phyloP scores from a whole-genome alignment of 1,284 basidiomycete genomes.

The Moesziomyces globuligerus region DNA sequence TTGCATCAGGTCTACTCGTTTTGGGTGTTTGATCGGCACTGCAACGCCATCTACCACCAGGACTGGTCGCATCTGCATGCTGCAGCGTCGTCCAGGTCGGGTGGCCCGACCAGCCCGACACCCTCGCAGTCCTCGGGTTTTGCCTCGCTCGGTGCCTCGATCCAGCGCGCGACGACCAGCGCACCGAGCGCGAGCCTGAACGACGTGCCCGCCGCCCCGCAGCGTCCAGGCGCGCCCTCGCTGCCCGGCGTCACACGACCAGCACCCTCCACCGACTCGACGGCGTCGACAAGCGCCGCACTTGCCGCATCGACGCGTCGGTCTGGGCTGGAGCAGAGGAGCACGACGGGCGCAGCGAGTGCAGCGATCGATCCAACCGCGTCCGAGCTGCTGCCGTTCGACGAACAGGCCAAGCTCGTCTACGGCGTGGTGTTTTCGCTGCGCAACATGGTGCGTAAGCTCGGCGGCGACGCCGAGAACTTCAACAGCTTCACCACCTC shows the following conservation, averaged over 20 bases:
- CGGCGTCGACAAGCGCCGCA: slow-evolving; percentile 1
- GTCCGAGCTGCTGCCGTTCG: slow-evolving; percentile 74
- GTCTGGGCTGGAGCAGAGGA: slow-evolving; percentile 2
- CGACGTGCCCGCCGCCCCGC: slow-evolving; percentile 17
- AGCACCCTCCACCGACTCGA: slow-evolving; percentile 1
- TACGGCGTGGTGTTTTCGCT: slow-evolving; percentile 94
- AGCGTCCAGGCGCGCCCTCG: slow-evolving; percentile 30
- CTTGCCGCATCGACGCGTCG: not conserved
- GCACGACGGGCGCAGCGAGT: slow-evolving; percentile 4
- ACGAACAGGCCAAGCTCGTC: slow-evolving; percentile 96
- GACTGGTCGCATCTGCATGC: slow-evolving; percentile 63
- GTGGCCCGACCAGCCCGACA: slow-evolving; percentile 23
- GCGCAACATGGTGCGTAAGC: slow-evolving; percentile 92
- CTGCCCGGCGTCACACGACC: slow-evolving; percentile 42
- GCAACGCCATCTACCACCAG: slow-evolving; percentile 63
- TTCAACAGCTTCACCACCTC: slow-evolving; percentile 92
- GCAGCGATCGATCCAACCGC: slow-evolving; percentile 15
- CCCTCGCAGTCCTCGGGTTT: slow-evolving; percentile 42
- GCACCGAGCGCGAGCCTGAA: slow-evolving; percentile 5
- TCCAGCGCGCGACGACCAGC: slow-evolving; percentile 45
- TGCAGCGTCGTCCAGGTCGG: slow-evolving; percentile 6
- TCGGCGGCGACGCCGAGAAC: slow-evolving; percentile 74
- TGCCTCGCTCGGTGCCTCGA: slow-evolving; percentile 53
- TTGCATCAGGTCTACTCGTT: slow-evolving; percentile 58
- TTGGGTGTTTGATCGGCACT: slow-evolving; percentile 66